A percentile compares a stretch with the other conserved stretches of the same genome.
Conservation (phyloP, 441 rosid genomes). For the Erodium trifolium region DNA sequence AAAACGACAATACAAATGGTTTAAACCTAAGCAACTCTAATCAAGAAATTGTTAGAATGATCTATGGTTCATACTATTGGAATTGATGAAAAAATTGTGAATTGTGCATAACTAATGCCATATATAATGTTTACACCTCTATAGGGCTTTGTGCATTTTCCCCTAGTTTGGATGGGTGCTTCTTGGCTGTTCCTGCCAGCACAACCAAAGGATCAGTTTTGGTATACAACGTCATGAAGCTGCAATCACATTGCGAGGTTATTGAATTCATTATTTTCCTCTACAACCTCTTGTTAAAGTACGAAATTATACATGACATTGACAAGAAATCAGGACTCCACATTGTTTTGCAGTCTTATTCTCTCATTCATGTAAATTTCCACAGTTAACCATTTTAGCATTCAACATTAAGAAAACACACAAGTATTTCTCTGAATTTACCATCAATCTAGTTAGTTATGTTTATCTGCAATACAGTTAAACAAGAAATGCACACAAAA, state of each 20-base stretch:
- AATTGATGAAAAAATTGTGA: not conserved
- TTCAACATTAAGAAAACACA: no score
- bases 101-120: not conserved
- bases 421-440: no score
- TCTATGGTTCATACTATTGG: not conserved
- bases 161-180: constrained; percentile 71
- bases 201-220: constrained; percentile 63
- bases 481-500: no score
- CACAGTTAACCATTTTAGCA: no score
- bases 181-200: constrained; percentile 90
- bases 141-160: constrained; percentile 86
- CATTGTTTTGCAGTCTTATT: not conserved
- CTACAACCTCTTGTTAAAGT: constrained; percentile 9
- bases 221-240: constrained; percentile 76
- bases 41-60: not conserved
- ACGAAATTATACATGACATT: not conserved
- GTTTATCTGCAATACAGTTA: no score
- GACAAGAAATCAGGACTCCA: constrained; percentile 1
- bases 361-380: not conserved
- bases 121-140: not conserved
- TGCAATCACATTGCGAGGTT: constrained; percentile 81
- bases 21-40: not conserved
- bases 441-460: no score
- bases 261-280: constrained; percentile 11
- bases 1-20: not conserved